A percentile compares a stretch with the other conserved stretches of the same genome.
Conservation (phyloP, 2,329 filamentous ascomycete genomes). For the Pseudogymnoascus sp. region DNA sequence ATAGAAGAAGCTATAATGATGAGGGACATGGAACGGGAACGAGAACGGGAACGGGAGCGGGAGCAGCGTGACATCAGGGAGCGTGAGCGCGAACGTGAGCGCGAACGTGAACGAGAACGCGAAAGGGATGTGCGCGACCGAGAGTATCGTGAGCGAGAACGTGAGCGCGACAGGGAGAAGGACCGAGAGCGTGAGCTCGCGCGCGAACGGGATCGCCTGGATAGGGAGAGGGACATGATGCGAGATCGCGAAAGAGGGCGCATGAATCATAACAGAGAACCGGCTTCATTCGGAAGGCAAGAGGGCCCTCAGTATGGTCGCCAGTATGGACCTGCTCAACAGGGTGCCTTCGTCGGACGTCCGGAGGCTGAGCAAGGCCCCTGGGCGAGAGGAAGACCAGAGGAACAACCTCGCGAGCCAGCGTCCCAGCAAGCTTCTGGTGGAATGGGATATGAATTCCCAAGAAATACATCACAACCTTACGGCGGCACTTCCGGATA, state of each 20-base stretch:
- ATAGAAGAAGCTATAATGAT: slow-evolving; percentile 41
- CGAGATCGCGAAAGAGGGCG: slow-evolving; percentile 8
- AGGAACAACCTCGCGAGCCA: slow-evolving; percentile 14
- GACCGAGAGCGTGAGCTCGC: slow-evolving; percentile 15
- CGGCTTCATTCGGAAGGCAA: not conserved
- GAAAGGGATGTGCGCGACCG: slow-evolving; percentile 21
- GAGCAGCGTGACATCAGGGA: slow-evolving; percentile 19
- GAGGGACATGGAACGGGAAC: slow-evolving; percentile 33
- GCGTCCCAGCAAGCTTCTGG: slow-evolving; percentile 14
- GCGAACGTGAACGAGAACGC: slow-evolving; percentile 36
- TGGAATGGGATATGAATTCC: slow-evolving; percentile 22
- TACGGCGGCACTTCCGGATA: slow-evolving; percentile 22
- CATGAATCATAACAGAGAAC: slow-evolving; percentile 1
- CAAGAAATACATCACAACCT: slow-evolving; percentile 19
- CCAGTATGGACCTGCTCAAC: slow-evolving; percentile 18
- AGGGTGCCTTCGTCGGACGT: slow-evolving; percentile 19
- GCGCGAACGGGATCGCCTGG: slow-evolving; percentile 5
- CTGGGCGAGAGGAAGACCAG: slow-evolving; percentile 21
- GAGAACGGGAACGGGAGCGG: slow-evolving; percentile 19
- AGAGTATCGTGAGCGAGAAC: slow-evolving; percentile 31
- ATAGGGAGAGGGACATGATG: slow-evolving; percentile 14
- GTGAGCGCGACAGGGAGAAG: slow-evolving; percentile 36
- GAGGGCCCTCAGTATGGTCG: slow-evolving; percentile 10
- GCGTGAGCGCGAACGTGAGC: slow-evolving; percentile 30
- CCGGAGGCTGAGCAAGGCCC: slow-evolving; percentile 22